Conservation (phyloP, 2,329 filamentous ascomycete species). For the Bipolaris sorokiniana region DNA sequence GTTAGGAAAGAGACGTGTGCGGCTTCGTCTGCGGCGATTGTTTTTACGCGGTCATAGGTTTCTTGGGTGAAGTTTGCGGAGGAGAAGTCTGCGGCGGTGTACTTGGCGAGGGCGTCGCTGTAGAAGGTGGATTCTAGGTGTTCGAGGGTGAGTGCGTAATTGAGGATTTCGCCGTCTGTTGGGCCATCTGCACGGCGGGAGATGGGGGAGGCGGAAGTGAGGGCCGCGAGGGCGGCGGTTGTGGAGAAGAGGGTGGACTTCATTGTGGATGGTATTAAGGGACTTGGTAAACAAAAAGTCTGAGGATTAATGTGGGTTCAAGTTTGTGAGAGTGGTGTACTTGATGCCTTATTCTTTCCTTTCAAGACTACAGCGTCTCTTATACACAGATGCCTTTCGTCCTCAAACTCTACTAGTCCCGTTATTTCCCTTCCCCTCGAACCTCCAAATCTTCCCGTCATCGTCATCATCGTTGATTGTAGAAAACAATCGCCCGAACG, state of each 20-base stretch:
- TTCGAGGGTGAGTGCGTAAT: constrained; percentile 55
- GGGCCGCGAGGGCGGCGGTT: constrained; percentile 17
- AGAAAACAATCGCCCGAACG: background rate
- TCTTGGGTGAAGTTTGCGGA: constrained; percentile 45
- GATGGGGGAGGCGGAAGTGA: constrained; percentile 30
- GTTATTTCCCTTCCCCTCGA: too few species aligned
- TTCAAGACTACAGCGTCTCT: too few species aligned
- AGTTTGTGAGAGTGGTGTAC: background rate
- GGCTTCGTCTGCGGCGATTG: constrained; percentile 63
- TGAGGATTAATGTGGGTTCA: background rate
- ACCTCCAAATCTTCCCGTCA: too few species aligned
- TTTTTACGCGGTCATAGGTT: constrained; percentile 65
- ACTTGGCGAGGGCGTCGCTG: constrained; percentile 63
- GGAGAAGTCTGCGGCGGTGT: constrained; percentile 46
- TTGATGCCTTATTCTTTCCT: too few species aligned
- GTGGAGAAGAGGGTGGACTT: constrained; percentile 22
- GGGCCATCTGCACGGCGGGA: constrained; percentile 33
- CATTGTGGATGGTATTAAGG: constrained; percentile 13
- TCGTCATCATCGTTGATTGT: too few species aligned
- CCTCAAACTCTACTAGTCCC: too few species aligned
- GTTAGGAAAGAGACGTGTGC: constrained; percentile 65
- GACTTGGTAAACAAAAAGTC: background rate
- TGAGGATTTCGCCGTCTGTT: constrained; percentile 45
- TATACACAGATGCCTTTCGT: too few species aligned
- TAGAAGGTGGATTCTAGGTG: constrained; percentile 68